Percentiles rank a stretch among this genome's conserved stretches.
phyloP scores from a whole-genome alignment of 2,329 filamentous ascomycete species.

The Pseudocercospora fuligena region DNA sequence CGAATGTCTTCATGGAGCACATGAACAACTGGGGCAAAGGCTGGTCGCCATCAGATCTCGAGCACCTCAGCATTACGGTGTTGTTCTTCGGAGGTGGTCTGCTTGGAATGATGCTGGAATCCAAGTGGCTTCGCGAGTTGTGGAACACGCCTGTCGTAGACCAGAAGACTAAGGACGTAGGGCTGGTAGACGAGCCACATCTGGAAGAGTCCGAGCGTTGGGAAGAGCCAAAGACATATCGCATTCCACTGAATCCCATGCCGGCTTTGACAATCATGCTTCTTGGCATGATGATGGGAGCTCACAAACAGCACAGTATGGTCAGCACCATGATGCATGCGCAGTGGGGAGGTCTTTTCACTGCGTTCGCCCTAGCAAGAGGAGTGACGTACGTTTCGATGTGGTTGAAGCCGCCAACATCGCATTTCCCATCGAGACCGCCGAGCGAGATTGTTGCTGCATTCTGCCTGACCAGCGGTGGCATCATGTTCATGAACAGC shows the following conservation, averaged over 20 bases:
- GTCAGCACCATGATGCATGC: conserved; percentile 89
- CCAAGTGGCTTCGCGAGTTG: conserved; percentile 64
- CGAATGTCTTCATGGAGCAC: conserved; percentile 92
- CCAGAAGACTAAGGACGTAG: conserved; percentile 43
- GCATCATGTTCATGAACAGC: conserved; percentile 90
- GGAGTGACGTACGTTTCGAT: conserved; percentile 78
- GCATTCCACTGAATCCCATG: conserved; percentile 82
- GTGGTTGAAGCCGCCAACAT: conserved; percentile 80
- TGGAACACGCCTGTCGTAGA: conserved; percentile 59
- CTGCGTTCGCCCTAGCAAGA: conserved; percentile 79
- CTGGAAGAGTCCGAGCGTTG: conserved; percentile 49
- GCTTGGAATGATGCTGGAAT: conserved; percentile 51
- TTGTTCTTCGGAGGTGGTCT: conserved; percentile 92
- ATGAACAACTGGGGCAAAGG: conserved; percentile 70
- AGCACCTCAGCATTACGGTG: conserved; percentile 90
- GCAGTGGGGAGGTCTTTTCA: conserved; percentile 87
- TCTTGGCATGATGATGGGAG: conserved; percentile 92
- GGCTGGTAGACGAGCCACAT: conserved; percentile 20
- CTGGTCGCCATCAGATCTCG: conserved; percentile 81
- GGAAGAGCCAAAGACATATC: conserved; percentile 68
- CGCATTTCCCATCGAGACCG: conserved; percentile 79
- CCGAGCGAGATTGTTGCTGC: conserved; percentile 86
- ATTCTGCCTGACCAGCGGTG: conserved; percentile 86
- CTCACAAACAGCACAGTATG: conserved; percentile 83
- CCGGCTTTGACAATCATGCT: conserved; percentile 85